Evolutionary conservation across 371 early-diverging fungal species (phyloP).

Genomic region (Gilbertella persicaria): DNA sequence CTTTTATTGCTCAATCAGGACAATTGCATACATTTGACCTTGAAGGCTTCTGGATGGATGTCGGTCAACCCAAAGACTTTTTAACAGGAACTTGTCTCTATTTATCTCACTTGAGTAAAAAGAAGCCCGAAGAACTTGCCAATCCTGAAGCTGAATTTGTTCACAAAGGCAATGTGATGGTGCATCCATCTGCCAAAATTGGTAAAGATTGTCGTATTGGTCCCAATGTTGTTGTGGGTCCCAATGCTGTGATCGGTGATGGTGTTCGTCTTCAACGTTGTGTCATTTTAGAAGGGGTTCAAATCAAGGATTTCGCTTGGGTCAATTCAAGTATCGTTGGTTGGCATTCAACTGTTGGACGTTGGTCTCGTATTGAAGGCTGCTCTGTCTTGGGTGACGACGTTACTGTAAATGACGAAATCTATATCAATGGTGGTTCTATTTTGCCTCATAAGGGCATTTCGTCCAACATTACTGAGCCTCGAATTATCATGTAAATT

Average conservation of each 20-base stretch:
- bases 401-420: constrained; percentile 88
- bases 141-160: constrained; percentile 61
- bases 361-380: constrained; percentile 93
- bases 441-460: constrained; percentile 95
- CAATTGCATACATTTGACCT: constrained; percentile 92
- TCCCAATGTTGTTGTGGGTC: constrained; percentile 93
- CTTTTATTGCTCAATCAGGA: constrained; percentile 83
- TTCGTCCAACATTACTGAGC: constrained; percentile 85
- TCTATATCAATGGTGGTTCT: constrained; percentile 93
- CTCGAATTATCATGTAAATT: constrained; percentile 91
- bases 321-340: constrained; percentile 94
- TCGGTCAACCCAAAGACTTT: constrained; percentile 99
- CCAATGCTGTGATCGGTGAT: constrained; percentile 91
- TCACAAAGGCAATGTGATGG: constrained; percentile 82
- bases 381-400: constrained; percentile 94
- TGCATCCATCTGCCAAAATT: constrained; percentile 90
- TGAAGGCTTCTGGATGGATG: constrained; percentile 99
- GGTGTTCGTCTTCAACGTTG: constrained; percentile 92
- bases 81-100: constrained; percentile 95
- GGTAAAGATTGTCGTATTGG: constrained; percentile 95
- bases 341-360: constrained; percentile 93
- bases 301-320: constrained; percentile 90
- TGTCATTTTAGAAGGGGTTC: constrained; percentile 87
- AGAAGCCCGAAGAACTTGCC: constrained; percentile 68
- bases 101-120: constrained; percentile 79